Percentiles rank a stretch among this genome's conserved stretches.
Evolutionary conservation across 345 rosid species (phyloP).

Genomic region (Eucalyptus tenuipes): DNA sequence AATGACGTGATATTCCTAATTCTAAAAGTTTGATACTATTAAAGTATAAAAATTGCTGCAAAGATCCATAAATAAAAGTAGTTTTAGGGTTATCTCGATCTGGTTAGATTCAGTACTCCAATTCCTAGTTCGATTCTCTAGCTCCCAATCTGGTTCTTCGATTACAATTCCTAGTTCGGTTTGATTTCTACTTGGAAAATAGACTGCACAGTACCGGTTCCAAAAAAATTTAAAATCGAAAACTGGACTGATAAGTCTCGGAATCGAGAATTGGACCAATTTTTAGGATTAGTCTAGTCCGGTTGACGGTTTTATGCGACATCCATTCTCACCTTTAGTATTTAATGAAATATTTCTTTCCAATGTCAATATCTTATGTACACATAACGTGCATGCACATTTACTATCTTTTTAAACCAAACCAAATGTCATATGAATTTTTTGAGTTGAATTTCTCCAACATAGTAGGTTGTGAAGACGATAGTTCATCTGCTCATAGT

Average conservation of each 20-base stretch:
- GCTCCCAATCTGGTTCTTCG: fast-evolving
- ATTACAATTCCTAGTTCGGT: fast-evolving
- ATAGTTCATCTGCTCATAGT: background rate
- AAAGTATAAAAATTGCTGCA: background rate
- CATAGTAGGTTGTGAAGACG: background rate
- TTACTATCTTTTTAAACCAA: background rate
- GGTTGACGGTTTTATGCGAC: fast-evolving
- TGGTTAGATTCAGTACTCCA: fast-evolving
- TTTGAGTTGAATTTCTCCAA: background rate
- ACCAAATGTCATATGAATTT: background rate
- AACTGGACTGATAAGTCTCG: too few relatives aligned
- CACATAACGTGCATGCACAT: background rate
- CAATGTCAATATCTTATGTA: background rate
- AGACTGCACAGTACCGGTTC: fast-evolving
- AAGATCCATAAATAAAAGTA: background rate
- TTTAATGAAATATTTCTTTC: background rate
- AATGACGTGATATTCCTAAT: background rate
- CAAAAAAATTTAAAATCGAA: too few relatives aligned
- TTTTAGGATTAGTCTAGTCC: fast-evolving
- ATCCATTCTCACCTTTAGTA: background rate
- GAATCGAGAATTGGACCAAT: background rate
- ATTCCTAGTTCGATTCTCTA: background rate
- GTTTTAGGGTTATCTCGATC: background rate
- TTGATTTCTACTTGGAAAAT: too few relatives aligned
- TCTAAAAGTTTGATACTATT: background rate